Evolutionary conservation across 179 eudicot species (phyloP), one percentile per base, ranked within the genome.

Genomic region (Spergularia azorica): DNA sequence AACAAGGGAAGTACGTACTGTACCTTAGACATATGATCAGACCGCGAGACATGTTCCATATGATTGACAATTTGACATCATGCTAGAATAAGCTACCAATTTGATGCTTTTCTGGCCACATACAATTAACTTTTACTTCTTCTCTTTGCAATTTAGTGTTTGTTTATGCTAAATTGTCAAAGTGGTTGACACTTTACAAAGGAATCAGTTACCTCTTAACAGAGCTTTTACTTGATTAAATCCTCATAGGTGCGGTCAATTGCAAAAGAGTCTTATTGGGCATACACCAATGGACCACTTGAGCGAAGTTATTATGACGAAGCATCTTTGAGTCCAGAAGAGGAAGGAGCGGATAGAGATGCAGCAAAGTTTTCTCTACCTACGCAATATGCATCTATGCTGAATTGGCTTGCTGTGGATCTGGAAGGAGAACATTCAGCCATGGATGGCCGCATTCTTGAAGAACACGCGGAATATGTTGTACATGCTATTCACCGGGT

Each of bases 401-500:
- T 96, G 75, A 93, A 96, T 82, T 96, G 99, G 99, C 94, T 94
- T 83, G 89, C 99, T 63, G 98, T 96, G 76, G 98, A 96, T 85
- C 92, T 96, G 79, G 98, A 88, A 86, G 98, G 97, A 79, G 99
- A 96, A 86, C 98, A 90, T 83, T 96, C 99, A 80, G 99, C 99
- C 69, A 94, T 96, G 99, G 99, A 96, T 89, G 91, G 96, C 79
- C 89, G 77, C 79, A 92, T 94, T 67, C 91, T 96, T 68, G 91
- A 94, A 88, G 98, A 94, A 74, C 97, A 96, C 72, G 83, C 97
- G 57, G 98, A 96, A 84, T 96, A 89, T 86, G 99, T 96, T 71
- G 96, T 96, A 61, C 84, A 90, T 89, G 97, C 98, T 79, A 90
- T 94, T 84, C 97, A 96, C 87, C 90, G 93, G 98, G 99, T 96